These are phyloP conservation scores for Annona cherimola DNA, from an alignment of 164 flowering plant species.

Conservation along the genomic window DNA sequence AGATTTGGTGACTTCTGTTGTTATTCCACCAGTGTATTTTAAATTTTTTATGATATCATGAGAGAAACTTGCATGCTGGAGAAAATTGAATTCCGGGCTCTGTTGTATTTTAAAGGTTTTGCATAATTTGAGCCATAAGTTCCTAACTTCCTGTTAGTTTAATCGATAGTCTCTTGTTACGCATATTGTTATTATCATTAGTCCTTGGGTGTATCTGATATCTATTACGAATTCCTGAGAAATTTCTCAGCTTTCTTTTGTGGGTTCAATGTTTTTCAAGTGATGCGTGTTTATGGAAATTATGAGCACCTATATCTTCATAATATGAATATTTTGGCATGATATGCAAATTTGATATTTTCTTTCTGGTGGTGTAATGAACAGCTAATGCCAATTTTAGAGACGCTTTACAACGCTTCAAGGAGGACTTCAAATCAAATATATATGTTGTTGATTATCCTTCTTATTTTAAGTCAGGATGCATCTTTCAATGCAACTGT, in stretches of 20 bases:
- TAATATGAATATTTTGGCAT: neutral
- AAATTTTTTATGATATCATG: neutral
- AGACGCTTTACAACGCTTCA: slow-evolving; percentile 82
- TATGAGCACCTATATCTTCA: too few species aligned
- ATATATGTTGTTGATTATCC: slow-evolving; percentile 90
- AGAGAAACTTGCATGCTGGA: neutral
- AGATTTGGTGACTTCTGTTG: neutral
- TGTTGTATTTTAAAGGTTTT: neutral
- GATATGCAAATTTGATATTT: neutral
- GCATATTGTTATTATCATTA: too few species aligned
- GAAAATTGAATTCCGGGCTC: neutral
- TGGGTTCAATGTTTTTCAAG: too few species aligned
- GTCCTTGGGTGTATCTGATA: too few species aligned
- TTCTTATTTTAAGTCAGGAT: slow-evolving; percentile 97
- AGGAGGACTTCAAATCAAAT: slow-evolving; percentile 88
- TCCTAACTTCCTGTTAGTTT: neutral
- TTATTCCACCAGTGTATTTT: neutral
- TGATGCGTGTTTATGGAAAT: too few species aligned
- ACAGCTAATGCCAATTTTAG: slow-evolving; percentile 95
- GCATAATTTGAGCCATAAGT: neutral
- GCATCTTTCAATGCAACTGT: slow-evolving; percentile 91
- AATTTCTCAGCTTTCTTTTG: too few species aligned
- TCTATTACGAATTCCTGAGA: too few species aligned
- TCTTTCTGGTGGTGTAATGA: slow-evolving; percentile 7
- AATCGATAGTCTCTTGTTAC: too few species aligned